These are phyloP conservation scores for Sporothrix globosa DNA, from an alignment of 2,329 filamentous ascomycete genomes.

Conservation along the genomic window DNA sequence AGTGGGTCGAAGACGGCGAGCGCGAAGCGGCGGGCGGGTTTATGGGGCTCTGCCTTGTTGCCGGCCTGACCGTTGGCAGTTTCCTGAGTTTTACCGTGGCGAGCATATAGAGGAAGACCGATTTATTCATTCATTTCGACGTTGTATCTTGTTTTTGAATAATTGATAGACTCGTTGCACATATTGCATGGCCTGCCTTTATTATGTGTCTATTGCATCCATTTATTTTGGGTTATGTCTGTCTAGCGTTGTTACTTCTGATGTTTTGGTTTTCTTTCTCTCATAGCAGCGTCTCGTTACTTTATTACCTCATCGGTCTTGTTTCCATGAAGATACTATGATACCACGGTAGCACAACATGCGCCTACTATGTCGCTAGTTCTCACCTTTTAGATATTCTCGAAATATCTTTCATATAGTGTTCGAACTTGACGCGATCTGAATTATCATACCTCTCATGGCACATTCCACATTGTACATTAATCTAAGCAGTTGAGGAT, in stretches of 20 bases:
- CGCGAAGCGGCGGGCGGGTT: conserved; percentile 88
- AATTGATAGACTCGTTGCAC: not conserved
- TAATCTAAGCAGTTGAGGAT: not conserved
- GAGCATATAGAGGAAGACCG: conserved; percentile 45
- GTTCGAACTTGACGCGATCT: too few relatives aligned
- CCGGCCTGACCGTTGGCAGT: conserved; percentile 82
- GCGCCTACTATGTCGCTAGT: conserved; percentile 1
- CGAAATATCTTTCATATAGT: not conserved
- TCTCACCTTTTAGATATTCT: not conserved
- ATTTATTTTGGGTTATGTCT: not conserved
- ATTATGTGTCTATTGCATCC: not conserved
- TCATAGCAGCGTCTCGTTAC: not conserved
- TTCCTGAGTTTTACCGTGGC: conserved; percentile 80
- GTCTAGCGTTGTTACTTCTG: not conserved
- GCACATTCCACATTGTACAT: not conserved
- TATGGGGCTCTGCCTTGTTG: conserved; percentile 89
- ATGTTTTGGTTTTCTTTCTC: not conserved
- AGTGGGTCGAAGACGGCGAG: conserved; percentile 81
- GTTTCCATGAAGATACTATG: not conserved
- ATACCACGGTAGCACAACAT: conserved; percentile 15
- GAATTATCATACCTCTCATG: not conserved
- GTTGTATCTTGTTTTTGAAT: not conserved
- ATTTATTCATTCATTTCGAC: not conserved
- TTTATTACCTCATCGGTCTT: not conserved
- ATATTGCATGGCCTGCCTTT: conserved; percentile 4